Evolutionary conservation across 345 rosid species (phyloP), one percentile per base, ranked within the genome.

Genomic region (Odontarrhena argentea): DNA sequence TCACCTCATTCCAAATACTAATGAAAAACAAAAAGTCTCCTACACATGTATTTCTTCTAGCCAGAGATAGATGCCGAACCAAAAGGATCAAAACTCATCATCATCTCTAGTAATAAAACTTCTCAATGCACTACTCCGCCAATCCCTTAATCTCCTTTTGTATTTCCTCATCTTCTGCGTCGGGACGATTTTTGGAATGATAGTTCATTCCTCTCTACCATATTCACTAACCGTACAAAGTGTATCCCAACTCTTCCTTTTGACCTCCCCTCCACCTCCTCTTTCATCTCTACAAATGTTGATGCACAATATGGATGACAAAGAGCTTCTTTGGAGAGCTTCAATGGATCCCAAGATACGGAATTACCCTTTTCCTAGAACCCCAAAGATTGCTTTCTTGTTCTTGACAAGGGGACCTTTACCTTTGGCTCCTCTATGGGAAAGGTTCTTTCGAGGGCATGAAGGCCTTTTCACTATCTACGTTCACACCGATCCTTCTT

Each of bases 351-450:
- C 87, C 0, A 57, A 48, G 46, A 78, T 77, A 48, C 26, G 3
- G 0, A 30, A 45, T 22, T 78, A 67, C 66, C 95, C 91, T 40
- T 83, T 74, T 57, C 37, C 78, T n/a, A 71, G 86, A 58, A 76
- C 77, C 41, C 98, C 84, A 1, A 88, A 85, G 52, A 84, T 92
- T 46, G 98, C 96, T 2, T 92, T 88, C 82, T 37, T 89, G 98
- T 92, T 88, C 83, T 74, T 92, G 82, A 83, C 85, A 1, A 83
- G 79, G 51, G 95, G 95, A 13, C 85, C 85, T 15, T 85, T 92
- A 74, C 55, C 83, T 30, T 68, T 92, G 78, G 91, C 91, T 78
- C 87, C 92, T 9, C 53, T 92, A 55, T 92, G 98, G 95, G 98
- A 89, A 64, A 78, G 47, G 57, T 92, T 89, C 78, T 92, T 92